Evolutionary conservation across 2,329 filamentous ascomycete genomes (phyloP), one percentile per base, ranked within the genome.

Genomic region (Blastomyces gilchristii): DNA sequence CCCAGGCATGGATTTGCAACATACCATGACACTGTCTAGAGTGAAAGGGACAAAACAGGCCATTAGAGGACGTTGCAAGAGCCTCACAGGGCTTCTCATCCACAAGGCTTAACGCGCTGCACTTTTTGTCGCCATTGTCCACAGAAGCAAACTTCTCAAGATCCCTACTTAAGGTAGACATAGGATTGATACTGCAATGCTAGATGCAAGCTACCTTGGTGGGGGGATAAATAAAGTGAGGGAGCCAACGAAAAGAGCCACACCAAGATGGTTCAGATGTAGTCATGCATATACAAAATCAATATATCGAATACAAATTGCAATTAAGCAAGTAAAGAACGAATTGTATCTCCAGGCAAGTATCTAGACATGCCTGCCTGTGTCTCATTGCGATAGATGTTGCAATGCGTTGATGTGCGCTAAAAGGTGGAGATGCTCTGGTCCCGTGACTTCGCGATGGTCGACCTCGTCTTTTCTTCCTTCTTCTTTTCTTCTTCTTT

Each of bases 1-100:
- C 39, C 16, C 5, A 45, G 14, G 5, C 18, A 9, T 62, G 22
- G 31, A 31, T 37, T 37, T 16, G 6, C 18, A 16, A 52, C 63
- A 41, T 62, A 66, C 76, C 77, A 66, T 77, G 72, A 63, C 74
- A 77, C 66, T 79, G 76, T 62, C 71, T 74, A 0, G 76, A 75
- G 65, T 78, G 77, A 62, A 76, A 78, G 28, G 65, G 67, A 67
- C 77, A 79, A 65, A 79, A 77, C 45, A 79, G 69, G 7, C 74
- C 73, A 69, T 79, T 76, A 61, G 73, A 64, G 49, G 76, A 76
- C 12, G 75, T 78, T 7, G 78, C 75, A 58, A 69, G 67, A 14
- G 71, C 69, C 5, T 68, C 64, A 63, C 76, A 78, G 22, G 67
- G 70, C 56, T 64, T 62, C 57, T 64, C 59, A 47, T 66, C 62